phyloP scores from a whole-genome alignment of 2,329 filamentous ascomycete genomes.

The Chaetoscypha palmicola region DNA sequence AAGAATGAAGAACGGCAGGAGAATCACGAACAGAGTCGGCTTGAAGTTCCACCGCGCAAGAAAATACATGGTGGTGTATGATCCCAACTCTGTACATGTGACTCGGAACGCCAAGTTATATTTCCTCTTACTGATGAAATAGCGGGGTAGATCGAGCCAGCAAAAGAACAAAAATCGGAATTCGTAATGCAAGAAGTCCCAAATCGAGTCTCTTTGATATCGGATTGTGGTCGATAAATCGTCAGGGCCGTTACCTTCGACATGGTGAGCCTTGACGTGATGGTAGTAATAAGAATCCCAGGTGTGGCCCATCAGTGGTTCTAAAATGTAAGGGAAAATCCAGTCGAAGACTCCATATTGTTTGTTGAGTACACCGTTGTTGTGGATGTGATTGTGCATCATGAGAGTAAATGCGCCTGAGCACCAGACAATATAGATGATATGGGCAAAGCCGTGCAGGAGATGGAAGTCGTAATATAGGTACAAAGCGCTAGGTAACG shows the following conservation, averaged over 20 bases:
- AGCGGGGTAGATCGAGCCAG: constrained; percentile 68
- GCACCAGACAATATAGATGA: constrained; percentile 59
- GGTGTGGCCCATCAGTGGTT: constrained; percentile 74
- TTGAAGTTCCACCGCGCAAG: constrained; percentile 43
- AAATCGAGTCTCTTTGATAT: constrained; percentile 63
- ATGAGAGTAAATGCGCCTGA: constrained; percentile 70
- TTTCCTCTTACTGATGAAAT: constrained; percentile 62
- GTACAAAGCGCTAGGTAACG: constrained; percentile 59
- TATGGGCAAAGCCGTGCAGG: constrained; percentile 59
- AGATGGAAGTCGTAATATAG: constrained; percentile 62
- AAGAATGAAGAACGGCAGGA: constrained; percentile 60
- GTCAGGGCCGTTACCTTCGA: constrained; percentile 71
- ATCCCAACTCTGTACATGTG: constrained; percentile 53
- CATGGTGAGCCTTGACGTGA: constrained; percentile 79
- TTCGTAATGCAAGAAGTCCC: constrained; percentile 64
- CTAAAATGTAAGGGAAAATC: constrained; percentile 64
- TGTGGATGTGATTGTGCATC: constrained; percentile 81
- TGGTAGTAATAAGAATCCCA: constrained; percentile 84
- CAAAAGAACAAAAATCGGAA: constrained; percentile 66
- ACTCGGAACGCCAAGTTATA: constrained; percentile 45
- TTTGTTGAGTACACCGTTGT: constrained; percentile 58
- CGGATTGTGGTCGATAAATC: constrained; percentile 71
- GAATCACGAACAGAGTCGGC: constrained; percentile 52
- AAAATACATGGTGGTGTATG: constrained; percentile 49
- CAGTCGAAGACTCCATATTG: constrained; percentile 50